Percentiles rank a stretch among this genome's conserved stretches.
Evolutionary conservation across 129 eudicot species (phyloP).

Genomic region (Deinandra increscens): DNA sequence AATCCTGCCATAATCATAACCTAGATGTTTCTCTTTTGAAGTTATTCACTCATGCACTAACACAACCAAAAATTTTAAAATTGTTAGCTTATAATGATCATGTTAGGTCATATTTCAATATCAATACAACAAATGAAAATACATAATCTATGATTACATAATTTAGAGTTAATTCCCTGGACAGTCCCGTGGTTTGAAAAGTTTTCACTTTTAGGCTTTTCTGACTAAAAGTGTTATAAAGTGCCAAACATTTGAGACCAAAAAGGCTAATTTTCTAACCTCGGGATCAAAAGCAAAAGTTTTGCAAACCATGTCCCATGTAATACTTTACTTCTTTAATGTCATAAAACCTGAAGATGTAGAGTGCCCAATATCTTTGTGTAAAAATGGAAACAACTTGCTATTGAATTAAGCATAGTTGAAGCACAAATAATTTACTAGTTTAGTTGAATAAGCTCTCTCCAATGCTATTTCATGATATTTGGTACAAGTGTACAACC

Average conservation of each 20-base stretch:
- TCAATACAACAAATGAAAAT: neutral
- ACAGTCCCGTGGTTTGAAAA: too few relatives aligned
- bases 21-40: neutral
- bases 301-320: too few relatives aligned
- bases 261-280: too few relatives aligned
- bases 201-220: too few relatives aligned
- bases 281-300: too few relatives aligned
- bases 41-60: neutral
- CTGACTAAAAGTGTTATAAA: too few relatives aligned
- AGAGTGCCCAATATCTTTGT: neutral
- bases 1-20: neutral
- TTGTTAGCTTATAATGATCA: neutral
- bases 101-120: neutral
- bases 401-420: neutral
- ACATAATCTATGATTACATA: neutral
- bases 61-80: neutral
- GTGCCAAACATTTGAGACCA: too few relatives aligned
- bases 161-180: too few relatives aligned
- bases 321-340: neutral
- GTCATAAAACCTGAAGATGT: neutral
- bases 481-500: slow-evolving; percentile 75
- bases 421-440: slow-evolving; percentile 33
- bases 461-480: slow-evolving; percentile 64
- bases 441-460: slow-evolving; percentile 55
- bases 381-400: neutral